Base-by-base conservation (phyloP, 495 filamentous ascomycete genomes). In the Hypoxylon perforatum region DNA sequence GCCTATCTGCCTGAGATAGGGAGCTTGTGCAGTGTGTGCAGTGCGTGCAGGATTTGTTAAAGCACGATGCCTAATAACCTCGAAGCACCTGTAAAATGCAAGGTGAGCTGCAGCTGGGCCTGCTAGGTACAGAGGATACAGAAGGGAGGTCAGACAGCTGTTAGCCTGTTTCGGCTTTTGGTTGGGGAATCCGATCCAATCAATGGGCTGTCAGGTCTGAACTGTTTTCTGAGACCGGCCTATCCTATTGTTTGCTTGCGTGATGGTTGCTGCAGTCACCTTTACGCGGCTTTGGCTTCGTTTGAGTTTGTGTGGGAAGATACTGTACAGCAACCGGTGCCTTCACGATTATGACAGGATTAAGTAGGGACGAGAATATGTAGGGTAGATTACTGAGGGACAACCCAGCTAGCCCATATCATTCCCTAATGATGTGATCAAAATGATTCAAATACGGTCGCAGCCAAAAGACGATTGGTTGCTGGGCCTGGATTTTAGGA, bases 131-230 rank as follows among this genome's bases (percentile, higher is more conserved):
- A n/a, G n/a, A n/a, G n/a, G n/a, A n/a, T n/a, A 56, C 56, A 60
- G 45, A 61, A 57, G 45, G 9, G n/a, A 28, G 41, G 62, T 59
- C 30, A 36, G 49, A 17, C 39, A 55, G 51, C 51, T 61, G 46
- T 61, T 67, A 67, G 57, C 58, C 53, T 58, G 58, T 61, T 67
- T 67, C 64, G 64, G 64, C 58, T 67, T 67, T 62, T 67, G 64
- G 42, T 52, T 67, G 57, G 64, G 64, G 57, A 62, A 62, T 67
- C 64, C 64, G 57, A 49, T 36, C 64, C 64, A 62, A 67, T 62
- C 64, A 58, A 46, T 33, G 18, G 30, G 45, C 18, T 21, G 44
- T 45, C 18, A 21, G 21, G 44, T 55, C 12, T 44, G 55, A 39
- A 42, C 9, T 66, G 46, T 45, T 66, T 66, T 56, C 50, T 48